Base-by-base conservation (phyloP, 768 basidiomycete genomes). In the Ephemerocybe angulata region DNA sequence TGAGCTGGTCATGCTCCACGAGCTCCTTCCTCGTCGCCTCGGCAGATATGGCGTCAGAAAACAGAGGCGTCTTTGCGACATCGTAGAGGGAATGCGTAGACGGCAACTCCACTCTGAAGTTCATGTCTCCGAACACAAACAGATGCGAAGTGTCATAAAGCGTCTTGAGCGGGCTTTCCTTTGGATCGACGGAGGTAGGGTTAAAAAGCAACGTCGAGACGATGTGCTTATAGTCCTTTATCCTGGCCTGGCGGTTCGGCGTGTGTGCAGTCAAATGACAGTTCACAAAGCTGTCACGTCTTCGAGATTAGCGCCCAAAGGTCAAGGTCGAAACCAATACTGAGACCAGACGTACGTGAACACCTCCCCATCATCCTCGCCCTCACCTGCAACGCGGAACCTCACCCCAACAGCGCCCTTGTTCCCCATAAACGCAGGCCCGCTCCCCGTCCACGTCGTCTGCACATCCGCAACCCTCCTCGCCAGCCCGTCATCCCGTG, bases 371-470 rank as follows among this genome's bases (percentile, higher is more conserved):
- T 78, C 80, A 28, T 83, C 82, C n/a, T n/a, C n/a, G 28, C 72
- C 68, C 8, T 73, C 76, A n/a, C 76, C 22, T 2, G 22, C 70
- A 21, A 94, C 76, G 47, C 87, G 83, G 68, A 98, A 87, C 37
- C 95, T 80, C 38, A 93, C 77, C 13, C 89, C 94, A 2, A 97
- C 93, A 1, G 92, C 95, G 25, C 93, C 93, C 70, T 98, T 98
- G 73, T 99, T 97, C 5, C 90, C 92, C 90, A 97, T 90, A 60
- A 81, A 85, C 15, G 68, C 79, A 30, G 83, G 85, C 4, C 87
- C 87, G 56, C 75, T 79, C 6, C 90, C 87, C 0, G 86, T 89
- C 85, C 90, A 87, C 53, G 81, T 74, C 44, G 88, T 87, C 63
- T 91, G 77, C 31, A 90, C 82, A 61, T 90, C 81, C 56, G 74